Conservation (phyloP, 768 basidiomycete species). For the Atractiella rhizophila region DNA sequence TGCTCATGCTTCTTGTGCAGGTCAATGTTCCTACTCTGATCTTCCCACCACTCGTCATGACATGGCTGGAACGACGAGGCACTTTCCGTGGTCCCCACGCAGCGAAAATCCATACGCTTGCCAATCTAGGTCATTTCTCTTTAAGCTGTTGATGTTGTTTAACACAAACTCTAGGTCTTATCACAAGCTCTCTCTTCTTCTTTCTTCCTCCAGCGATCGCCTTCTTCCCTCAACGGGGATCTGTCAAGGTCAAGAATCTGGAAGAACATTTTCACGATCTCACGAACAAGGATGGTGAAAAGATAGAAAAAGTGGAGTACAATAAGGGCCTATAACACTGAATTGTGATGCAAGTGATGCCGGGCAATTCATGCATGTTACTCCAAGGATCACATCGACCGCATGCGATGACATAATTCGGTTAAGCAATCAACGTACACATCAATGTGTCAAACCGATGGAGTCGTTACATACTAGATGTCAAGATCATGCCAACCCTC, state of each 20-base stretch:
- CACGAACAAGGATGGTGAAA: constrained; percentile 7
- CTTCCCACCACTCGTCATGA: constrained; percentile 24
- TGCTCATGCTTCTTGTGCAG: not conserved
- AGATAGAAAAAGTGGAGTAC: constrained; percentile 21
- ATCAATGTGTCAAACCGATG: no score
- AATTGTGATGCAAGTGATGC: no score
- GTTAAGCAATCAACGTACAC: no score
- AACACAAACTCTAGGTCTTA: not conserved
- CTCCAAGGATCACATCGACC: no score
- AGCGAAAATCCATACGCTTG: constrained; percentile 13
- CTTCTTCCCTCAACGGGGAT: constrained; percentile 23
- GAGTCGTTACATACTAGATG: no score
- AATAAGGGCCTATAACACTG: constrained; percentile 25
- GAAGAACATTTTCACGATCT: constrained; percentile 18
- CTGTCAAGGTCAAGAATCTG: constrained; percentile 20
- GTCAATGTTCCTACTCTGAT: constrained; percentile 22
- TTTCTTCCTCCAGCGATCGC: constrained; percentile 24
- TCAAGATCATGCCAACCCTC: no score
- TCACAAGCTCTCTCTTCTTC: not conserved
- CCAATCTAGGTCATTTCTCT: constrained; percentile 19
- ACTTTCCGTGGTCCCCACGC: constrained; percentile 21
- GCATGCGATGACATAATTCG: no score
- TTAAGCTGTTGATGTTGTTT: not conserved
- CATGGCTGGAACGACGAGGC: constrained; percentile 19
- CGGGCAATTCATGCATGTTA: no score